phyloP scores from a whole-genome alignment of 495 filamentous ascomycete genomes.

The Talaromyces proteolyticus region DNA sequence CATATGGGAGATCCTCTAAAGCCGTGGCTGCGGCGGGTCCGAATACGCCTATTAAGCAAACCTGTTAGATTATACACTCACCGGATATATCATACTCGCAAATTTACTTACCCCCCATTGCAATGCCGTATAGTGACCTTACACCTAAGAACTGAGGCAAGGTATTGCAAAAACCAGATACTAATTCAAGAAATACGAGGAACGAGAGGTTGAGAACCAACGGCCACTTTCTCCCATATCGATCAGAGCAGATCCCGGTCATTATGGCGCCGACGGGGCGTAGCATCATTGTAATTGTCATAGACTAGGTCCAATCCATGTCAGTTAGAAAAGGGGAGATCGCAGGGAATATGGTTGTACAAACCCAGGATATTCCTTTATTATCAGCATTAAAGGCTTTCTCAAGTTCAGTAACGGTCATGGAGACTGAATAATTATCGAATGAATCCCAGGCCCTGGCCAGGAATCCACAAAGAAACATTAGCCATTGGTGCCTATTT shows the following conservation, averaged over 20 bases:
- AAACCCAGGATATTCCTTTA: conserved; percentile 28
- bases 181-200: conserved; percentile 67
- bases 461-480: conserved; percentile 24
- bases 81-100: background rate
- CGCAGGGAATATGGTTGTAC: background rate
- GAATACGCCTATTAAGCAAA: conserved; percentile 43
- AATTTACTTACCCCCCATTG: conserved; percentile 54
- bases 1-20: conserved; percentile 67
- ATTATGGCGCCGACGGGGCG: conserved; percentile 60
- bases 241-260: conserved; percentile 66
- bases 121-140: conserved; percentile 67
- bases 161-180: conserved; percentile 65
- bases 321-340: background rate
- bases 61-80: background rate
- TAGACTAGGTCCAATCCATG: conserved; percentile 39
- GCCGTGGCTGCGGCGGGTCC: conserved; percentile 76
- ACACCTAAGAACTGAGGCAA: conserved; percentile 65
- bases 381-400: conserved; percentile 24
- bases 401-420: conserved; percentile 29
- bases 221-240: conserved; percentile 76
- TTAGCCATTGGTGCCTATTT: conserved; percentile 34
- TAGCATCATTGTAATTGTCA: conserved; percentile 74
- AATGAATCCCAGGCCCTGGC: conserved; percentile 38
- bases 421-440: conserved; percentile 33
- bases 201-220: conserved; percentile 68